phyloP scores from a whole-genome alignment of 495 filamentous ascomycete species.

The Trichocladium uniseriatum region DNA sequence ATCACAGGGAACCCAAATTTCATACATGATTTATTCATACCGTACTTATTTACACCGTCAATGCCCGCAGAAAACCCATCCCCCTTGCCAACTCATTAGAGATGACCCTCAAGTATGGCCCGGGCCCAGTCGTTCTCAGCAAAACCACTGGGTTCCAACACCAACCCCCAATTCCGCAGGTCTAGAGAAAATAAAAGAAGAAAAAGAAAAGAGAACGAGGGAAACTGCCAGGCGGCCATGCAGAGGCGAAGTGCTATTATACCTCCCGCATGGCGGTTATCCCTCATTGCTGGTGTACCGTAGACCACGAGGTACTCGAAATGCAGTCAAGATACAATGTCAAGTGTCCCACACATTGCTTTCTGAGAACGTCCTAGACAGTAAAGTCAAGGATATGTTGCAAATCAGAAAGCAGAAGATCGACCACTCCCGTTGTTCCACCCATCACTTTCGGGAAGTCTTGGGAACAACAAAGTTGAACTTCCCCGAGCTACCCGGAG shows the following conservation, averaged over 20 bases:
- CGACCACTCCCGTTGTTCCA: background rate
- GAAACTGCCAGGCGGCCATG: background rate
- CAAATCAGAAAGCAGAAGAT: background rate
- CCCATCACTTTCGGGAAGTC: background rate
- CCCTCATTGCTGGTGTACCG: background rate
- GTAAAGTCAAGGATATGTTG: background rate
- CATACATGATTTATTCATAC: no score
- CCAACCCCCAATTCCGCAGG: background rate
- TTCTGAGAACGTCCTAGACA: background rate
- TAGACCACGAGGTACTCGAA: background rate
- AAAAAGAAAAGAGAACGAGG: background rate
- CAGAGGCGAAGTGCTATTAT: background rate
- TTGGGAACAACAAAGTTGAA: conserved; percentile 3
- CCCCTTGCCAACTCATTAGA: no score
- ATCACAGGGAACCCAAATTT: no score
- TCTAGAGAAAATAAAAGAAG: background rate
- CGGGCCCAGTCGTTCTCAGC: no score
- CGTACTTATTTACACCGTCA: no score
- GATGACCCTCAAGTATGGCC: no score
- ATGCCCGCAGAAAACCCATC: no score
- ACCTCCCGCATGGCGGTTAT: background rate
- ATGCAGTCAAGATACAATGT: no score
- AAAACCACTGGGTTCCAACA: background rate
- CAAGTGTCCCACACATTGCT: background rate
- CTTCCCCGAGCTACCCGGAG: conserved; percentile 2